phyloP scores from a whole-genome alignment of 768 basidiomycete species.

The Pisolithus marmoratus region DNA sequence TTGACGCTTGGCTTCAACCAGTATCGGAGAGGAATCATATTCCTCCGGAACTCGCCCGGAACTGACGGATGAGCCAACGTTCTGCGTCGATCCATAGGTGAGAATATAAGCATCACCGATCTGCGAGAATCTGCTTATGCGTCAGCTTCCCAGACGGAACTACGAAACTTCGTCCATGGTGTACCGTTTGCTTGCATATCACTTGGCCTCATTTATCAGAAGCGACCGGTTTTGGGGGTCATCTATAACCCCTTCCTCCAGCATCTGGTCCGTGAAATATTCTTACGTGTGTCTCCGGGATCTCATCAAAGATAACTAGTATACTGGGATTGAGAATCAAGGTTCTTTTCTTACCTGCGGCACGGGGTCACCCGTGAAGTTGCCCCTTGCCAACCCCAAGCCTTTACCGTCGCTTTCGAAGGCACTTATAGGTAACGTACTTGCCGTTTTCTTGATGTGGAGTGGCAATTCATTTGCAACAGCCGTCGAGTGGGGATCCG shows the following conservation, averaged over 20 bases:
- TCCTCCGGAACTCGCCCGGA: slow-evolving; percentile 64
- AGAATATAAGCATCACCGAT: slow-evolving; percentile 6
- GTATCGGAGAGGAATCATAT: slow-evolving; percentile 93
- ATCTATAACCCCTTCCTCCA: slow-evolving; percentile 92
- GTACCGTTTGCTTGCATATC: slow-evolving; percentile 90
- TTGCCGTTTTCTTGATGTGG: neutral
- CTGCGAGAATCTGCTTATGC: neutral
- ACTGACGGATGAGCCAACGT: slow-evolving; percentile 86
- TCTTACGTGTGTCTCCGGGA: neutral
- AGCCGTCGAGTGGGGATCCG: slow-evolving; percentile 89
- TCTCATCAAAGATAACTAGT: slow-evolving; percentile 34
- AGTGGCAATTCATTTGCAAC: slow-evolving; percentile 2
- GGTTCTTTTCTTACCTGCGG: slow-evolving; percentile 71
- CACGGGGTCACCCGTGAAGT: slow-evolving; percentile 38
- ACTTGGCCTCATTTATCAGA: slow-evolving; percentile 80
- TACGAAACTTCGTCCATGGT: slow-evolving; percentile 81
- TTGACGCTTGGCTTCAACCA: slow-evolving; percentile 22
- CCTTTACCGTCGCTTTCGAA: slow-evolving; percentile 63
- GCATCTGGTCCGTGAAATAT: slow-evolving; percentile 50
- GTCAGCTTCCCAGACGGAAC: slow-evolving; percentile 57
- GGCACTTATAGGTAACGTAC: slow-evolving; percentile 55
- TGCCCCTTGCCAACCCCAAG: slow-evolving; percentile 64
- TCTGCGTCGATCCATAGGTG: slow-evolving; percentile 96
- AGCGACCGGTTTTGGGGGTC: slow-evolving; percentile 81
- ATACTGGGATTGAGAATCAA: slow-evolving; percentile 71